These are phyloP conservation scores for Lasiodiplodia gonubiensis DNA, from an alignment of 2,329 filamentous ascomycete species.

Conservation along the genomic window DNA sequence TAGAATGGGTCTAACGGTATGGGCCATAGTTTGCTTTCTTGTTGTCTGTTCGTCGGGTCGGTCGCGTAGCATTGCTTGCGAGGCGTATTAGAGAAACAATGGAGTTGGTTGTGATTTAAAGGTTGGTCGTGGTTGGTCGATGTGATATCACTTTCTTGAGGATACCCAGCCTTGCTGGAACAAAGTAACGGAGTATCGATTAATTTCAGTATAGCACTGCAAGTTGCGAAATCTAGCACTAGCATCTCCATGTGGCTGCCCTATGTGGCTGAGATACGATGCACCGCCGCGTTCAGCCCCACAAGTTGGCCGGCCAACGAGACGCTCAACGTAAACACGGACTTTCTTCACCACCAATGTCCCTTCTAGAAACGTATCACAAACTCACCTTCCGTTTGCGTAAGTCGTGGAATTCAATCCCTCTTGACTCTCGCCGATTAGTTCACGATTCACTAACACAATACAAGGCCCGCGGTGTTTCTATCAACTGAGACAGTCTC, in stretches of 20 bases:
- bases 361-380: constrained; percentile 4
- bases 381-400: constrained; percentile 5
- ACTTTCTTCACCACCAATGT: not conserved
- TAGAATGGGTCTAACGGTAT: not conserved
- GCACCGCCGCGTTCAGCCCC: not conserved
- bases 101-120: not conserved
- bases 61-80: not conserved
- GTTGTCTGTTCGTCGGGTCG: not conserved
- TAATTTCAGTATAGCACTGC: no score
- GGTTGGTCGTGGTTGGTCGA: not conserved
- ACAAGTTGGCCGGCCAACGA: constrained; percentile 9
- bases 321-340: not conserved
- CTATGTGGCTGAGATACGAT: not conserved
- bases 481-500: not conserved
- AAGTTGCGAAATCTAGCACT: not conserved
- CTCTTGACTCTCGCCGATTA: not conserved
- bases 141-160: no score
- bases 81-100: not conserved
- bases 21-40: not conserved
- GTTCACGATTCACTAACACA: not conserved
- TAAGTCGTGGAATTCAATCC: not conserved
- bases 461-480: not conserved
- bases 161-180: no score
- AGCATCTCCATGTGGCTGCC: not conserved
- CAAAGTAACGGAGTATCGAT: no score